These are phyloP conservation scores for Kazachstania martiniae DNA, from an alignment of 805 yeast genomes.

Conservation along the genomic window DNA sequence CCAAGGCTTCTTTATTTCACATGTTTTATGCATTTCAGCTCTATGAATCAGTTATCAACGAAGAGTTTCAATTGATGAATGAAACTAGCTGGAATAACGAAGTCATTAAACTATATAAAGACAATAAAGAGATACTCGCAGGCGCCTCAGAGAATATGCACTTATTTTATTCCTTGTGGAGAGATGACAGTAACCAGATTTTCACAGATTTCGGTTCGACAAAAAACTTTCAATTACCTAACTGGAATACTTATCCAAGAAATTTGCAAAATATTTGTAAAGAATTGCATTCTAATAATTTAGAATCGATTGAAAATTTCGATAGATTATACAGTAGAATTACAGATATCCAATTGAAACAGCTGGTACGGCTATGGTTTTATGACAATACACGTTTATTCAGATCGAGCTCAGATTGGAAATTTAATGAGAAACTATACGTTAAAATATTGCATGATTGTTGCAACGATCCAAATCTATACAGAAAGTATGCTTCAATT, in stretches of 20 bases:
- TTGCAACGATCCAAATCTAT: constrained; percentile 9
- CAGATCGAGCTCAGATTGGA: constrained; percentile 1
- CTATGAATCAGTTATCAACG: constrained; percentile 13
- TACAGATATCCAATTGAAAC: constrained; percentile 7
- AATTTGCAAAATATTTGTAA: constrained; percentile 11
- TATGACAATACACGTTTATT: constrained; percentile 17
- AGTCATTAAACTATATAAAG: too few species aligned
- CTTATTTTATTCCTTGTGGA: constrained; percentile 19
- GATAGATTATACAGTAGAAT: constrained; percentile 13
- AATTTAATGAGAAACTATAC: constrained; percentile 13
- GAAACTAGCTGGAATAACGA: too few species aligned
- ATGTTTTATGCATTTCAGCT: constrained; percentile 21
- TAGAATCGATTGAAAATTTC: constrained; percentile 18
- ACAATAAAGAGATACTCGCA: too few species aligned
- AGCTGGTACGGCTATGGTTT: constrained; percentile 20
- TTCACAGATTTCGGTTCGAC: constrained; percentile 8
- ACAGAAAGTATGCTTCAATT: constrained; percentile 17
- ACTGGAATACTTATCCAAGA: constrained; percentile 18
- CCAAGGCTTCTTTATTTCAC: constrained; percentile 20
- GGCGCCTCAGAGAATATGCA: constrained; percentile 3
- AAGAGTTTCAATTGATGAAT: constrained; percentile 4
- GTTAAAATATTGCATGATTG: constrained; percentile 13
- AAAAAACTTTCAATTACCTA: constrained; percentile 20
- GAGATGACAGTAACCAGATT: constrained; percentile 8
- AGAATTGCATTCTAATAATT: constrained; percentile 11